Percentiles rank a stretch among this genome's conserved stretches.
These are phyloP conservation scores for Nannochloropsis gaditana DNA, from an alignment of 108 stramenopile species.

Conservation along the genomic window DNA sequence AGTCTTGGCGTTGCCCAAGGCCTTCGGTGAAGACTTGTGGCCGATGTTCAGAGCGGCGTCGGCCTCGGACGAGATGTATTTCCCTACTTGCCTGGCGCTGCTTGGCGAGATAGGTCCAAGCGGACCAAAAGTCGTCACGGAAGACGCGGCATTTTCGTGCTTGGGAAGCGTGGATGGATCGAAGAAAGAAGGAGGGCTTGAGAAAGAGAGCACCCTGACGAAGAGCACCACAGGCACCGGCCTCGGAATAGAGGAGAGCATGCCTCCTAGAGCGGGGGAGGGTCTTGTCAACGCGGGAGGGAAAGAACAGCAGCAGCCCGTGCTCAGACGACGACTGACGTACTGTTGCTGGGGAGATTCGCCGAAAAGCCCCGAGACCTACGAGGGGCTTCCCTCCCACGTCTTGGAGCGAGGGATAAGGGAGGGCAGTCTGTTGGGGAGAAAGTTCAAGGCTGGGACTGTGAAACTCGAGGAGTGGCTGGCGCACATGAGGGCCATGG, in stretches of 20 bases:
- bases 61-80: not conserved
- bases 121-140: not conserved
- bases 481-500: not conserved
- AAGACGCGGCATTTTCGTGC: not conserved
- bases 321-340: not conserved
- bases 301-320: not conserved
- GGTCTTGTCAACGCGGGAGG: not conserved
- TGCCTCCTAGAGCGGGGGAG: not conserved
- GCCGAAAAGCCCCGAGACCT: conserved; percentile 13
- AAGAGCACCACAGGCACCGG: not conserved
- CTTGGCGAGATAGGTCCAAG: not conserved
- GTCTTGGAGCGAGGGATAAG: conserved; percentile 4
- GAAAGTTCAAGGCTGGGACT: not conserved
- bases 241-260: not conserved
- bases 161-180: too few species aligned
- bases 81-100: not conserved
- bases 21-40: not conserved
- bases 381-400: not conserved
- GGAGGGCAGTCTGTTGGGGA: not conserved
- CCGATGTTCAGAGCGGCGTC: not conserved
- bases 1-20: not conserved
- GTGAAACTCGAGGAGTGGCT: not conserved
- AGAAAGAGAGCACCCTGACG: not conserved
- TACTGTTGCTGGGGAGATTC: conserved; percentile 14
- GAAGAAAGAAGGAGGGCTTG: not conserved